phyloP scores from a whole-genome alignment of 2,329 filamentous ascomycete species.

The Cryphonectria nitschkei region DNA sequence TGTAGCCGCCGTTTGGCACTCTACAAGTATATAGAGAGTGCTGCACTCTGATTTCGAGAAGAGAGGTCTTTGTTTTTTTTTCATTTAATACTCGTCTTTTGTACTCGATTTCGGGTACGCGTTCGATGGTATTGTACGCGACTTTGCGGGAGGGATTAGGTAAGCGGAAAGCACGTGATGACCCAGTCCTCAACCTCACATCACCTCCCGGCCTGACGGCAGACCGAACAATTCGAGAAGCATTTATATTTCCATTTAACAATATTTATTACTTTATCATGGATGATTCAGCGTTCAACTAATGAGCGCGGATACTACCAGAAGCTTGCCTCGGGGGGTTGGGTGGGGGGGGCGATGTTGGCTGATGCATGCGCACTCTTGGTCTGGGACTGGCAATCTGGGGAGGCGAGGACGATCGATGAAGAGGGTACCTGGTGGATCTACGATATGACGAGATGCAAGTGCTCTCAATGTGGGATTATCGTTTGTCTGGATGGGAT shows the following conservation, averaged over 20 bases:
- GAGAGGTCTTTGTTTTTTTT: not conserved
- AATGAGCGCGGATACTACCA: not conserved
- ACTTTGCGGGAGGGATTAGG: not conserved
- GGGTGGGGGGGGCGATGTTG: not conserved
- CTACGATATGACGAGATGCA: not conserved
- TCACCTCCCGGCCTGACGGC: not conserved
- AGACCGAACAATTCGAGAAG: not conserved
- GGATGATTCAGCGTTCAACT: not conserved
- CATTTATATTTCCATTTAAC: not conserved
- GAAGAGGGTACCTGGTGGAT: not conserved
- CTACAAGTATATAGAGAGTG: not conserved
- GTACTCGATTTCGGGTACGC: not conserved
- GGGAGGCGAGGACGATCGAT: not conserved
- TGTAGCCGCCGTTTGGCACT: not conserved
- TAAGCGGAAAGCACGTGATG: not conserved
- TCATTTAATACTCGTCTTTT: not conserved
- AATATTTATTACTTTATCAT: not conserved
- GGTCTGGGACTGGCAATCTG: not conserved
- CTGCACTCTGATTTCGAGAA: not conserved
- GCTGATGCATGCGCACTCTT: not conserved
- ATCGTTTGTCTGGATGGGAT: not conserved
- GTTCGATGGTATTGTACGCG: not conserved
- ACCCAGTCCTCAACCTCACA: not conserved
- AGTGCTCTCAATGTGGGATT: not conserved
- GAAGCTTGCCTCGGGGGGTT: not conserved